Evolutionary conservation across 2,329 filamentous ascomycete species (phyloP).

Genomic region (Fusarium dlaminii): DNA sequence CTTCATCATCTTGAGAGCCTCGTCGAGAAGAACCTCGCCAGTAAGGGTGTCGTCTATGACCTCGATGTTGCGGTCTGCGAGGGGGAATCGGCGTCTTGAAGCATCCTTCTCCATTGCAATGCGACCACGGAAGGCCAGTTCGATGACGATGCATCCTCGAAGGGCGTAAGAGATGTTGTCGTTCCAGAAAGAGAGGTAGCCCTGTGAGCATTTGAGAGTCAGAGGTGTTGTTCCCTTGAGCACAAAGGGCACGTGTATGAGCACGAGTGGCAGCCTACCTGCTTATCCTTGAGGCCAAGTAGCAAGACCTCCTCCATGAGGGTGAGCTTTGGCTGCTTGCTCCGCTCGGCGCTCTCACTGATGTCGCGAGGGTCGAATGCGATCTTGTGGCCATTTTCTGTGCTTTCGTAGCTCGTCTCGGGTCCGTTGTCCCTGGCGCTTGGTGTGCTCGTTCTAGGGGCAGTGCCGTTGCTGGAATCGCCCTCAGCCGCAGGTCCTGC

Average conservation of each 20-base stretch:
- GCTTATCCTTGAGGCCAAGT: slow-evolving; percentile 97
- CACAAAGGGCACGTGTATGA: slow-evolving; percentile 21
- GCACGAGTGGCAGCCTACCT: slow-evolving; percentile 65
- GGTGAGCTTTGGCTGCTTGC: slow-evolving; percentile 97
- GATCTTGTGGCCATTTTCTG: slow-evolving; percentile 98
- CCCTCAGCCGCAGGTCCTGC: slow-evolving; percentile 65
- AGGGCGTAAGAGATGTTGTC: slow-evolving; percentile 99
- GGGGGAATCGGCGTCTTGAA: slow-evolving; percentile 87
- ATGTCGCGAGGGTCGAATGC: slow-evolving; percentile 97
- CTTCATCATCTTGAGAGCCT: slow-evolving; percentile 99
- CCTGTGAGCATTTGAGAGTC: slow-evolving; percentile 61
- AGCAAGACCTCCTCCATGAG: slow-evolving; percentile 98
- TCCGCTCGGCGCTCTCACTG: slow-evolving; percentile 93
- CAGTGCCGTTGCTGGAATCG: slow-evolving; percentile 63
- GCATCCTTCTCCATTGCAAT: slow-evolving; percentile 99
- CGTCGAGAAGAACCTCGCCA: slow-evolving; percentile 95
- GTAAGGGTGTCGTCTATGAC: slow-evolving; percentile 97
- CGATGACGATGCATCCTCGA: slow-evolving; percentile 97
- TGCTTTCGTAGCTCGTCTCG: slow-evolving; percentile 88
- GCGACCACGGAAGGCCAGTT: slow-evolving; percentile 93
- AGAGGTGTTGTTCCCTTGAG: background rate
- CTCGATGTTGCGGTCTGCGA: slow-evolving; percentile 94
- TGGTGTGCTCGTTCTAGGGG: slow-evolving; percentile 65
- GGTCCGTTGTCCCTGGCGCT: slow-evolving; percentile 65
- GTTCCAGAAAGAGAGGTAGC: slow-evolving; percentile 99